phyloP scores from a whole-genome alignment of 768 basidiomycete genomes.

The Boletus edulis region DNA sequence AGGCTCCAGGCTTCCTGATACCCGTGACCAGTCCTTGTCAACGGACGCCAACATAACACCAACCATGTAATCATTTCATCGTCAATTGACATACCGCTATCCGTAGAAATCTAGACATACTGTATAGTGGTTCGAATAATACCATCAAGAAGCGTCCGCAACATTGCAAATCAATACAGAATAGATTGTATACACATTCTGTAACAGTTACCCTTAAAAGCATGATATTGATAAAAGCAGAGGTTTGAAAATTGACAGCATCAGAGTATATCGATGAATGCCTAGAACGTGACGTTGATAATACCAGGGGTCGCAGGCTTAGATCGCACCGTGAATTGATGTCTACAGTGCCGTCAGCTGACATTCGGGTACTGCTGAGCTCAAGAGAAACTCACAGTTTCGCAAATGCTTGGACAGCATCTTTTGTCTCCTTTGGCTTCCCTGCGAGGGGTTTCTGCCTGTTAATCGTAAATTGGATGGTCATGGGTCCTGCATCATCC shows the following conservation, averaged over 20 bases:
- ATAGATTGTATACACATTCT: conserved; percentile 4
- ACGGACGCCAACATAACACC: too few species aligned
- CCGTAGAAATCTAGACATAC: conserved; percentile 2
- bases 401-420: conserved; percentile 6
- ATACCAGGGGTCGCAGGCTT: conserved; percentile 4
- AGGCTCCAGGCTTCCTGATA: too few species aligned
- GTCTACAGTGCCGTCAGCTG: conserved; percentile 15
- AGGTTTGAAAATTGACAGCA: background rate
- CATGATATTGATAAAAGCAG: background rate
- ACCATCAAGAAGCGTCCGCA: conserved; percentile 11
- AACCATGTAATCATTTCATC: background rate
- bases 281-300: conserved; percentile 21
- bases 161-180: conserved; percentile 12
- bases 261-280: background rate
- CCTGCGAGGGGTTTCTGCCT: background rate
- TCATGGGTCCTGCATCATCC: conserved; percentile 19
- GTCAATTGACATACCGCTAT: conserved; percentile 1
- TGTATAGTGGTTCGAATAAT: background rate
- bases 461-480: conserved; percentile 3
- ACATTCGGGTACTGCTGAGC: background rate
- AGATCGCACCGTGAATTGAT: conserved; percentile 7
- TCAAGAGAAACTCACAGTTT: conserved; percentile 11
- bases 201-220: conserved; percentile 10
- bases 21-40: too few species aligned
- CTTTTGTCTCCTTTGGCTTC: conserved; percentile 4